Conservation (phyloP, 345 rosid genomes). For the Gossypium stocksii region DNA sequence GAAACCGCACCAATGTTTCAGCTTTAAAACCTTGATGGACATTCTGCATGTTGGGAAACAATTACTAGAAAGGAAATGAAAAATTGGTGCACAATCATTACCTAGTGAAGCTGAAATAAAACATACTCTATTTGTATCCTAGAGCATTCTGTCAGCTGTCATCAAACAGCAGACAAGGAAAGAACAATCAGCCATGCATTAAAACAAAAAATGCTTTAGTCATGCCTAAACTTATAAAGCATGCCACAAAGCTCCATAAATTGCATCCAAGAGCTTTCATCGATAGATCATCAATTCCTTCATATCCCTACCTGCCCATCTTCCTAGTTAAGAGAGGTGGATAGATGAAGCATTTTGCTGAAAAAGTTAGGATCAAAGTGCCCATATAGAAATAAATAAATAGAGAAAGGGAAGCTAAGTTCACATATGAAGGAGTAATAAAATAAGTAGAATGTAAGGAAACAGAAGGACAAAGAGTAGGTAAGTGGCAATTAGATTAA, state of each 20-base stretch:
- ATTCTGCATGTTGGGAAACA: constrained; percentile 38
- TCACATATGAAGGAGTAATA: neutral
- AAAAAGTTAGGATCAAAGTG: too few relatives aligned
- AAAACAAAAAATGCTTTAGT: neutral
- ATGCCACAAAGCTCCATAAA: neutral
- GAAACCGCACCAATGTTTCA: constrained; percentile 58
- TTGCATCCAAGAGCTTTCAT: neutral
- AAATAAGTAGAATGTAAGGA: neutral
- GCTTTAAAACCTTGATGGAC: constrained; percentile 61
- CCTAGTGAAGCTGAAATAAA: neutral
- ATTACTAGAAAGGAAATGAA: neutral
- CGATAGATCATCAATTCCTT: neutral
- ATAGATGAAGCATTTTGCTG: too few relatives aligned
- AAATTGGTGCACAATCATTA: neutral
- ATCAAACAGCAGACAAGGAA: neutral
- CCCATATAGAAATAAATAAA: too few relatives aligned
- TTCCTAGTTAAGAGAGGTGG: too few relatives aligned
- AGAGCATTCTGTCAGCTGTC: neutral
- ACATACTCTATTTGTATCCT: neutral
- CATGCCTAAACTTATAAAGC: neutral
- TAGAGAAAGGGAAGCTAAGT: neutral
- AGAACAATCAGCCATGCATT: neutral
- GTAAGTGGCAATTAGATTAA: neutral
- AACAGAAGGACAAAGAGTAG: neutral
- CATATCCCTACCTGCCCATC: neutral